phyloP scores from a whole-genome alignment of 106 monocot genomes.

The Allium sativum region DNA sequence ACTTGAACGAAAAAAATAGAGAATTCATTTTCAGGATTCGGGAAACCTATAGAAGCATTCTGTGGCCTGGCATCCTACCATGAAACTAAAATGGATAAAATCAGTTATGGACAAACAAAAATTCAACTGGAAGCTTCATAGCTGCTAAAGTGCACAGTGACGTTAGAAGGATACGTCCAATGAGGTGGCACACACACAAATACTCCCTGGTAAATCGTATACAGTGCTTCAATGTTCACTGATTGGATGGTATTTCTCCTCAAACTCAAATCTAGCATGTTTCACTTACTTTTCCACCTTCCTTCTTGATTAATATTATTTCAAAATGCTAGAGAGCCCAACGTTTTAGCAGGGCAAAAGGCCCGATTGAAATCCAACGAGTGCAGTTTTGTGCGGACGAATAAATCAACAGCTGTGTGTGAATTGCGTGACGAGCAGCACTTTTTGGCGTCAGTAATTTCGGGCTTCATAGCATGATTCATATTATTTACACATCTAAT shows the following conservation, averaged over 20 bases:
- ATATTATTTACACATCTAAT: conserved; percentile 8
- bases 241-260: conserved; percentile 64
- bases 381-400: too few species aligned
- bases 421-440: too few species aligned
- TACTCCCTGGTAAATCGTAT: conserved; percentile 61
- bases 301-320: too few species aligned
- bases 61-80: conserved; percentile 75
- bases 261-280: conserved; percentile 21
- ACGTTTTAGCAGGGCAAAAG: too few species aligned
- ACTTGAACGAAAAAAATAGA: background rate
- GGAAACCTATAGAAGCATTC: conserved; percentile 48
- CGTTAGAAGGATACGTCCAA: conserved; percentile 36
- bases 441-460: too few species aligned
- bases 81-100: conserved; percentile 54
- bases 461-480: too few species aligned
- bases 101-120: conserved; percentile 66
- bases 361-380: too few species aligned
- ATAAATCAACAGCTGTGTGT: too few species aligned
- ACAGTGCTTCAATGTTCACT: conserved; percentile 55
- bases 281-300: too few species aligned
- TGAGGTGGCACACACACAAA: conserved; percentile 88
- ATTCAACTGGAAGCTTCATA: conserved; percentile 35
- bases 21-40: conserved; percentile 47
- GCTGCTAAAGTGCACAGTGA: conserved; percentile 58
- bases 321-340: too few species aligned